Base-by-base conservation (phyloP, 495 filamentous ascomycete species). In the Lepidopterella palustris region DNA sequence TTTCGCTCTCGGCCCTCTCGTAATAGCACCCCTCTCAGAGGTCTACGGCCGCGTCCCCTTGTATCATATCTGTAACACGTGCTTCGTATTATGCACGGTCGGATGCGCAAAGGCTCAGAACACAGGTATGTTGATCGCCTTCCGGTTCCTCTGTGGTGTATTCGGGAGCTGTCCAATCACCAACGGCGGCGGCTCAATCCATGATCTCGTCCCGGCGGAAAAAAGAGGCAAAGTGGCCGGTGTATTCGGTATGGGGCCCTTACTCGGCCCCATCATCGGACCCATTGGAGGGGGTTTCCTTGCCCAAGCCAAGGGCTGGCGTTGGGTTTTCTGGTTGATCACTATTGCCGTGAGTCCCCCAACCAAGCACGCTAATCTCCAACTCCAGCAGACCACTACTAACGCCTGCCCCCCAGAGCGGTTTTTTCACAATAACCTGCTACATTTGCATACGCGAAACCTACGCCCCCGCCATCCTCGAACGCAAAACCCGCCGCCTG, bases 231-330 rank as follows among this genome's bases (percentile, higher is more conserved):
- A 29, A n/a, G 54, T 59, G 15, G 67, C 73, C 61, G 45, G 62
- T 0, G 57, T 73, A 5, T 73, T 57, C 8, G 21, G 58, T 1
- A 18, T 74, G 49, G 72, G 72, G 0, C 60, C 61, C 18, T 55
- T 70, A 10, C 18, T 61, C 29, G 66, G 66, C 28, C 55, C 51
- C 8, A 57, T 68, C 3, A 24, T 70, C 45, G 72, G 71, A 1
- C 71, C 71, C 21, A 55, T 70, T 15, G 58, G 67, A 0, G 77
- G 75, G 5, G 76, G 73, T 11, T 70, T 57, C 50, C 51, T 68
- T 4, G 31, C 15, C n/a, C 53, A 63, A 51, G 66, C 55, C 8
- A 48, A 23, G 21, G 68, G 68, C 21, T 70, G 66, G 68, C 59
- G 68, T 5, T 70, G 68, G 68, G 62, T 31, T 24, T 63, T 65